These are phyloP conservation scores for Fraxinus platypoda DNA, from an alignment of 305 asterid species.

Conservation along the genomic window DNA sequence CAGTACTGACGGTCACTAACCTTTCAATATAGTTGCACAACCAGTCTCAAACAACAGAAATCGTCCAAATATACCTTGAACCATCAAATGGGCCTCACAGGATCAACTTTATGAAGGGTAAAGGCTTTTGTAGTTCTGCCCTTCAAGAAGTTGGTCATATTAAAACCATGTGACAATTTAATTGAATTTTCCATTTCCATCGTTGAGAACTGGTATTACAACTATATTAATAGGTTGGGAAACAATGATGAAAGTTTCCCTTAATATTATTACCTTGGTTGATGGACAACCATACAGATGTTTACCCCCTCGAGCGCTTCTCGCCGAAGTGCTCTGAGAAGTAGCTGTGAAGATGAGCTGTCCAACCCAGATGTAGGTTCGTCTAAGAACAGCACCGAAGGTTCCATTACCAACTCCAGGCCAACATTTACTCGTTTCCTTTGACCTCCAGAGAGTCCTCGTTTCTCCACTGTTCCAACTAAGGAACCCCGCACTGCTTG, in stretches of 20 bases:
- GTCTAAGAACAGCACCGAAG: constrained; percentile 80
- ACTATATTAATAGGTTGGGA: background rate
- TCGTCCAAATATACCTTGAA: background rate
- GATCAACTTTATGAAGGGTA: background rate
- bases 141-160: background rate
- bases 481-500: constrained; percentile 71
- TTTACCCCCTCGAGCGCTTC: constrained; percentile 93
- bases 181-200: background rate
- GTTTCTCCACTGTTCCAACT: constrained; percentile 90
- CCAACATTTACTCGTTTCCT: constrained; percentile 96
- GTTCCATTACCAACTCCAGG: constrained; percentile 92
- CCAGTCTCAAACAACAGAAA: background rate
- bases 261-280: constrained; percentile 62
- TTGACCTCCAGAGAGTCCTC: constrained; percentile 96
- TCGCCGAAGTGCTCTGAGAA: constrained; percentile 84
- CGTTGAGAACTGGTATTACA: background rate
- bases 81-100: background rate
- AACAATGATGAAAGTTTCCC: background rate
- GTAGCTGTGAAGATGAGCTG: constrained; percentile 88
- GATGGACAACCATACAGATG: constrained; percentile 79
- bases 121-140: background rate
- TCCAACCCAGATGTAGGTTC: constrained; percentile 96
- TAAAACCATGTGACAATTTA: background rate
- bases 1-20: background rate
- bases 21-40: background rate